Evolutionary conservation across 257 asterid genomes (phyloP).

Genomic region (Solanum appendiculatum): DNA sequence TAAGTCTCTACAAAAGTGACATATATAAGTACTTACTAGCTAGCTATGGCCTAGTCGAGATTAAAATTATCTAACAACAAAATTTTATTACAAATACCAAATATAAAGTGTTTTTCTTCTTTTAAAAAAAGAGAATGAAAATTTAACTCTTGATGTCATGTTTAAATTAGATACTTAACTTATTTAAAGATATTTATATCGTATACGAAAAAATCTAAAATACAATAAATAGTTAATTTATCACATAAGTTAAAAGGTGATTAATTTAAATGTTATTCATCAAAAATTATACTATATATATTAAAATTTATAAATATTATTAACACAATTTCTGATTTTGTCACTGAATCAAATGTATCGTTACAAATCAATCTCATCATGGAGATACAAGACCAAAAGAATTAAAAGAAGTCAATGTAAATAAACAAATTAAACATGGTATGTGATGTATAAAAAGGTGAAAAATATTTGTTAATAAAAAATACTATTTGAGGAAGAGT

Average conservation of each 20-base stretch:
- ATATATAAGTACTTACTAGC: not conserved
- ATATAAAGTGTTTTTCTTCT: no score
- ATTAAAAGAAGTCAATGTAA: not conserved
- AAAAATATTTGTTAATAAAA: not conserved
- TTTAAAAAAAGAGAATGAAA: not conserved
- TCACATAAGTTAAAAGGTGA: not conserved
- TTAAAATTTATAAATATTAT: not conserved
- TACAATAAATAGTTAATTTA: not conserved
- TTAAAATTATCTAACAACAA: not conserved
- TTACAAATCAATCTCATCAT: not conserved
- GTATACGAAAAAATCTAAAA: not conserved
- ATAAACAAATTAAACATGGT: not conserved
- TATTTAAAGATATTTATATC: not conserved
- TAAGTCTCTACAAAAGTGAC: not conserved
- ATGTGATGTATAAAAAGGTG: not conserved
- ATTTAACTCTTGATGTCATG: not conserved
- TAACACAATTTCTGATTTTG: not conserved
- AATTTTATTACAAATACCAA: no score
- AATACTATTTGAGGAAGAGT: not conserved
- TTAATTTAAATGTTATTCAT: not conserved
- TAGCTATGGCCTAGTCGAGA: not conserved
- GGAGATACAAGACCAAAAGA: not conserved
- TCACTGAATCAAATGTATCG: no score
- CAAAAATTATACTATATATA: not conserved
- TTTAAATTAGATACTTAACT: not conserved